phyloP scores from a whole-genome alignment of 2,329 filamentous ascomycete species.

The Herpotrichia juniperi region DNA sequence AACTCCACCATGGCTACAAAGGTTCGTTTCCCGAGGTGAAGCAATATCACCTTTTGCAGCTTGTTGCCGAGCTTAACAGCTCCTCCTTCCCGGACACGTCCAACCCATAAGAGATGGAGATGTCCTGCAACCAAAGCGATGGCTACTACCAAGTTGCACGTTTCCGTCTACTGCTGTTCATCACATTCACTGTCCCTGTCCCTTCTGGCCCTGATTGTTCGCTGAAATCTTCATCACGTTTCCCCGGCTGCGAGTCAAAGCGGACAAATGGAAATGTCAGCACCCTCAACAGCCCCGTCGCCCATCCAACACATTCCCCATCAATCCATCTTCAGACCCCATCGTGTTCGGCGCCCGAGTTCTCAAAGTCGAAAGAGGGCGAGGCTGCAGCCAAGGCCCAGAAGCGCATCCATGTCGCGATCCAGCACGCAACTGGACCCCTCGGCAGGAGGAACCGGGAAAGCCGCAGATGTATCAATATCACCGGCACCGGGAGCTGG shows the following conservation, averaged over 20 bases:
- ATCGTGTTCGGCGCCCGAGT: slow-evolving; percentile 26
- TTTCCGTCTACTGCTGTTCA: background rate
- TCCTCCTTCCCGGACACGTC: slow-evolving; percentile 1
- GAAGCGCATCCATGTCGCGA: slow-evolving; percentile 37
- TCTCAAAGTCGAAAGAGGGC: slow-evolving; percentile 37
- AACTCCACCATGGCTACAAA: background rate
- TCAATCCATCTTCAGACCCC: slow-evolving; percentile 22
- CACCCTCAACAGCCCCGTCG: slow-evolving; percentile 23
- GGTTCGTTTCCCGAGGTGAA: slow-evolving; percentile 6
- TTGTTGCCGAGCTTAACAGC: slow-evolving; percentile 12
- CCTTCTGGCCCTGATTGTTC: slow-evolving; percentile 44
- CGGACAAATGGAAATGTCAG: slow-evolving; percentile 45
- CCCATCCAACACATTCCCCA: slow-evolving; percentile 26
- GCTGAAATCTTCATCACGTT: slow-evolving; percentile 45
- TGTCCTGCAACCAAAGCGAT: background rate
- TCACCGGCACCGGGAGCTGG: slow-evolving; percentile 12
- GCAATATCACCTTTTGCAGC: background rate
- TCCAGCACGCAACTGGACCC: slow-evolving; percentile 28
- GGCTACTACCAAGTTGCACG: background rate
- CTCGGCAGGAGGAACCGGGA: slow-evolving; percentile 40
- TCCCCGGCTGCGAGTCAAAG: slow-evolving; percentile 35
- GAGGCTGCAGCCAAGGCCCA: slow-evolving; percentile 45
- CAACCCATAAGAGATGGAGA: background rate
- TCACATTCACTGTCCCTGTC: slow-evolving; percentile 15
- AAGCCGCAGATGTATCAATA: background rate